Conservation (phyloP, 441 rosid genomes). For the Euphorbia celastroides region DNA sequence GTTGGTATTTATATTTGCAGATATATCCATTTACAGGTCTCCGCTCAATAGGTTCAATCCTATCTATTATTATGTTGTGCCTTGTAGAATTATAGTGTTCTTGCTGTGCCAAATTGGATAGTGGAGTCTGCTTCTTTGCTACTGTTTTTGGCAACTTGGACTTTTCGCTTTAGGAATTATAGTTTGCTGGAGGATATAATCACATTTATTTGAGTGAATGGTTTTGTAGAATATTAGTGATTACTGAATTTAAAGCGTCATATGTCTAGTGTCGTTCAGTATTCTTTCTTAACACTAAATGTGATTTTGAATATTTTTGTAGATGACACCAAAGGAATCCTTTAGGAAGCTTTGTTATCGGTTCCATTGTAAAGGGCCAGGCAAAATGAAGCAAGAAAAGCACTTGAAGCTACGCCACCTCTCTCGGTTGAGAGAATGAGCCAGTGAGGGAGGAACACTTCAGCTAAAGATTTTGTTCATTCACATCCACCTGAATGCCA, state of each 20-base stretch:
- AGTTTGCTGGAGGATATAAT: too few species aligned
- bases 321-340: constrained; percentile 95
- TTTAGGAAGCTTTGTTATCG: constrained; percentile 79
- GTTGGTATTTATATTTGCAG: too few species aligned
- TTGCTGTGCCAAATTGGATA: too few species aligned
- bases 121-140: too few species aligned
- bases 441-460: constrained; percentile 84
- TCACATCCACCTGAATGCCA: too few species aligned
- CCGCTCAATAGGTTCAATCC: background rate
- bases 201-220: background rate
- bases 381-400: constrained; percentile 98
- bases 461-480: background rate
- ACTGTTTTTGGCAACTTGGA: too few species aligned
- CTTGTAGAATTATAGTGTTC: too few species aligned
- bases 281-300: background rate
- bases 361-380: constrained; percentile 98
- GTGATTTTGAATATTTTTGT: constrained; percentile 10
- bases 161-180: too few species aligned
- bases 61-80: background rate
- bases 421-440: constrained; percentile 88
- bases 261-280: background rate
- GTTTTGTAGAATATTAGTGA: background rate
- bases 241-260: background rate
- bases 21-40: too few species aligned
- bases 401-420: constrained; percentile 91